These are phyloP conservation scores for Periconia sp. DNA, from an alignment of 2,329 filamentous ascomycete species.

Conservation along the genomic window DNA sequence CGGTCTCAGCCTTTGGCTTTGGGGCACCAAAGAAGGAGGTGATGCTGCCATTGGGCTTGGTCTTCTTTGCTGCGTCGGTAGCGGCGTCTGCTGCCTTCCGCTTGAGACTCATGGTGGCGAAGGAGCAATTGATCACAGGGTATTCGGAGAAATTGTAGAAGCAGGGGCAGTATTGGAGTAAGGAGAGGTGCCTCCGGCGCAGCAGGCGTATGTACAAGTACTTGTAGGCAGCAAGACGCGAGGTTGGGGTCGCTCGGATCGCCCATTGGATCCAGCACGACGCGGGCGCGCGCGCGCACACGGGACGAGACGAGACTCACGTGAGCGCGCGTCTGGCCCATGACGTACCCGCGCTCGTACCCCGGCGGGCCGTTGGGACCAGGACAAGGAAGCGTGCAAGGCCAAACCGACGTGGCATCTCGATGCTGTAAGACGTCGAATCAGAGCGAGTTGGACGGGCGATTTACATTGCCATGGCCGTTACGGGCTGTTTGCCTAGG, in stretches of 20 bases:
- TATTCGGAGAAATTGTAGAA: not conserved
- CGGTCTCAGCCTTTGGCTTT: constrained; percentile 33
- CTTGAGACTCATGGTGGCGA: constrained; percentile 55
- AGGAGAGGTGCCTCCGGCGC: constrained; percentile 6
- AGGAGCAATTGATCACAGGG: constrained; percentile 13
- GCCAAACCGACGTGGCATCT: too few relatives aligned
- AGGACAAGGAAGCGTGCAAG: constrained; percentile 2
- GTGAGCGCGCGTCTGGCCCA: constrained; percentile 7
- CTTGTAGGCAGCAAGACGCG: too few relatives aligned
- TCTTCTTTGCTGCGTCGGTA: constrained; percentile 55
- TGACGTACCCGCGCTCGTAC: not conserved
- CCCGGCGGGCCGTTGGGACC: not conserved
- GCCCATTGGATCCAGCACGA: not conserved
- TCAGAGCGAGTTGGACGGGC: not conserved
- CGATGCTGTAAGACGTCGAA: constrained; percentile 11
- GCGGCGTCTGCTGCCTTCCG: constrained; percentile 56
- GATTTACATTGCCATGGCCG: constrained; percentile 8
- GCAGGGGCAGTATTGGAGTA: not conserved
- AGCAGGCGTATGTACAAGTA: too few relatives aligned
- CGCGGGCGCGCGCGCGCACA: constrained; percentile 1
- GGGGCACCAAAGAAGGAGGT: constrained; percentile 86
- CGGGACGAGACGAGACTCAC: constrained; percentile 11
- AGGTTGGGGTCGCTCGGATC: constrained; percentile 3
- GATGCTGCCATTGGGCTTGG: constrained; percentile 73
- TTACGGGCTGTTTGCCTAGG: constrained; percentile 10